Evolutionary conservation across 305 asterid genomes (phyloP).

Genomic region (Solanum aculeatissimum): DNA sequence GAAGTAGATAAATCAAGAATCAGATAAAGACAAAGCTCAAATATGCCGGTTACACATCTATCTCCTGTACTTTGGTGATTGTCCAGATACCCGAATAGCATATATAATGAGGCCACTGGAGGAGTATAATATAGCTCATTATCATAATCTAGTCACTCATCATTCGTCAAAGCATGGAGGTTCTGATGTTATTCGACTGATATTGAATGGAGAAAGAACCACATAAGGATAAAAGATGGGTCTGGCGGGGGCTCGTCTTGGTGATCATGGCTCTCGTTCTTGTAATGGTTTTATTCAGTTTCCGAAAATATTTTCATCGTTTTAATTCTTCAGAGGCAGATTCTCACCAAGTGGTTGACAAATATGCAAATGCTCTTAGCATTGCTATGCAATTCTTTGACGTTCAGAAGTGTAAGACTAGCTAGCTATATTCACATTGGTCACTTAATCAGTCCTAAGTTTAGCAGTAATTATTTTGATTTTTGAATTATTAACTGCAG

Average conservation of each 20-base stretch:
- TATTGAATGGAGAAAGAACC: not conserved
- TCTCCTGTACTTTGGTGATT: not conserved
- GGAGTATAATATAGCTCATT: not conserved
- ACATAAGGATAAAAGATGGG: constrained; percentile 10
- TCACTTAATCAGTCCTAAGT: not conserved
- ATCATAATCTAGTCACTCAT: not conserved
- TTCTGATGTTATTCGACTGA: not conserved
- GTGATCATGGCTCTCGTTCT: constrained; percentile 22
- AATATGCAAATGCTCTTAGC: constrained; percentile 37
- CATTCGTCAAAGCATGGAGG: not conserved
- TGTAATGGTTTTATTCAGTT: constrained; percentile 31
- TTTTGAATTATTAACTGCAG: constrained; percentile 15
- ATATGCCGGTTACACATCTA: not conserved
- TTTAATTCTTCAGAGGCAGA: constrained; percentile 3
- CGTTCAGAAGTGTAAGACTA: constrained; percentile 42
- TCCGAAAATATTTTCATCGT: constrained; percentile 15
- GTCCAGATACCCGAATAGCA: not conserved
- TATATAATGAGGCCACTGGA: not conserved
- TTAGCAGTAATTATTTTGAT: not conserved
- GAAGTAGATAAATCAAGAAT: not conserved
- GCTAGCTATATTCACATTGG: not conserved
- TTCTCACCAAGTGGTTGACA: not conserved
- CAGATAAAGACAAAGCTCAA: not conserved
- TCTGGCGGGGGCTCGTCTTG: constrained; percentile 18
- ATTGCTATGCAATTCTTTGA: constrained; percentile 51